Base-by-base conservation (phyloP, 2,329 filamentous ascomycete genomes). In the Zymoseptoria tritici region DNA sequence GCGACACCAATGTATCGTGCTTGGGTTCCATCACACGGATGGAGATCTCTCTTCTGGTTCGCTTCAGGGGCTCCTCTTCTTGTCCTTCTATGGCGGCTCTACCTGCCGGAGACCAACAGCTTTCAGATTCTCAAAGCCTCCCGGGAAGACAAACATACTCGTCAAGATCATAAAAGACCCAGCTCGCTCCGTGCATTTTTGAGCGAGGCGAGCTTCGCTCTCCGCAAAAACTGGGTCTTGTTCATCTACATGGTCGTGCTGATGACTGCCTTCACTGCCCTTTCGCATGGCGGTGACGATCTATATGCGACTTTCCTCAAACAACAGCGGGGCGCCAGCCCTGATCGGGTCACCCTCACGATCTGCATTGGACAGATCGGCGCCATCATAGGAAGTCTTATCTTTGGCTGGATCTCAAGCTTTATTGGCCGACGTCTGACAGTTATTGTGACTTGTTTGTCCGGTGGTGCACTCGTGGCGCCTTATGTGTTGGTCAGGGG, bases 281-380 rank as follows among this genome's bases (percentile, higher is more conserved):
- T 70, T 53, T 70, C 56, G 3, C 65, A 67, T 29, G 62, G 60
- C 13, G 61, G 57, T 49, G 71, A 75, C 54, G 76, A 78, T 61
- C 67, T 77, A 7, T 77, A 76, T 60, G 73, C 75, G 36, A 76
- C 75, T 0, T 73, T 76, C 54, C 65, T 78, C 4, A 74, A 73
- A 58, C 68, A 74, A 42, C 71, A 77, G 57, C 66, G 70, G n/a
- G 66, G 66, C 4, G 61, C 73, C 56, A 59, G 57, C 3, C 52
- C 70, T 4, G 72, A 66, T 1, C 59, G 72, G 1, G 67, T 68
- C 9, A 76, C 75, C 1, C 63, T 76, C 9, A 68, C 73, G 7
- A 72, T 68, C 2, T 71, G 74, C 0, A 66, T 72, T 51, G 70
- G 66, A 50, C 70, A 73, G 66, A 67, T 73, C 57, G 75, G 73